Conservation (phyloP, 306 rosid genomes). For the Acmispon strigosus region DNA sequence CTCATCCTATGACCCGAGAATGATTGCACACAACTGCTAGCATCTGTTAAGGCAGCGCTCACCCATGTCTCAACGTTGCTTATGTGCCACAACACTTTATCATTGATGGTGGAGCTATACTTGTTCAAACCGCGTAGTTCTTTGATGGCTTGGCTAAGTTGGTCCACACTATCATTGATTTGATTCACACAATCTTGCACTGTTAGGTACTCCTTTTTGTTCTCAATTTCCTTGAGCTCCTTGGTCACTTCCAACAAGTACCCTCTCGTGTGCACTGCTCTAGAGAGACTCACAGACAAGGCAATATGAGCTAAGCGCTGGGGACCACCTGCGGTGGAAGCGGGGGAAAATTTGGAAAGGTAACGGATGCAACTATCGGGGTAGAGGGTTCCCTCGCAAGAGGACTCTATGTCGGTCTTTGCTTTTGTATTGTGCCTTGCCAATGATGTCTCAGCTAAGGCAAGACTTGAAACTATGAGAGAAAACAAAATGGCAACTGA, state of each 20-base stretch:
- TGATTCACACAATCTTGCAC: slow-evolving; percentile 48
- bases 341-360: not conserved
- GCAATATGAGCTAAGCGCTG: slow-evolving; percentile 43
- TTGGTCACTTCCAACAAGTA: slow-evolving; percentile 14
- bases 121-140: slow-evolving; percentile 28
- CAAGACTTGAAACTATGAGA: slow-evolving; percentile 8
- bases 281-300: slow-evolving; percentile 41
- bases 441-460: slow-evolving; percentile 10
- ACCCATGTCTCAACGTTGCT: slow-evolving; percentile 66
- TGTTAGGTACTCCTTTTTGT: slow-evolving; percentile 22
- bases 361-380: slow-evolving; percentile 37
- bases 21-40: slow-evolving; percentile 36
- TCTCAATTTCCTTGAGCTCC: slow-evolving; percentile 22
- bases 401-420: slow-evolving; percentile 25
- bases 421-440: not conserved
- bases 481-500: slow-evolving; percentile 10
- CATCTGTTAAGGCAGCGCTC: slow-evolving; percentile 53
- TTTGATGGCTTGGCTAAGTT: slow-evolving; percentile 38
- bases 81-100: slow-evolving; percentile 47
- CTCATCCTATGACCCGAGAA: slow-evolving; percentile 41
- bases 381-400: slow-evolving; percentile 49
- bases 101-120: not conserved
- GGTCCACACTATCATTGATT: slow-evolving; percentile 48
- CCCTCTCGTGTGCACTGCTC: slow-evolving; percentile 12
- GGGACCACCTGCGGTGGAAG: slow-evolving; percentile 26